These are phyloP conservation scores for Monosporascus sp. DNA, from an alignment of 2,329 filamentous ascomycete species.

Conservation along the genomic window DNA sequence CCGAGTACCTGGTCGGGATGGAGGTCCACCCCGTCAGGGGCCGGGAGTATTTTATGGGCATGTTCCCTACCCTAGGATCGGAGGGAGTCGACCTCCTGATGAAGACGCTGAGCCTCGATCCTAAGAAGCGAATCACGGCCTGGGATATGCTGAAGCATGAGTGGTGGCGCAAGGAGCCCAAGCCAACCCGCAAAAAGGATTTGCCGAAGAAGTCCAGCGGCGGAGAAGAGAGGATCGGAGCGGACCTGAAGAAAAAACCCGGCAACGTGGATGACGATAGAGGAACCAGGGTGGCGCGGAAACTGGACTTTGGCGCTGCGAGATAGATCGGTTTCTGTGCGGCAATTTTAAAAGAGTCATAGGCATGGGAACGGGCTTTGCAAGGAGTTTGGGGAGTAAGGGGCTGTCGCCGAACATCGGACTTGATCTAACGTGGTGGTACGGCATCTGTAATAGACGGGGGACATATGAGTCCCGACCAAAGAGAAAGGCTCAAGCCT, in stretches of 20 bases:
- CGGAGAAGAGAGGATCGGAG: slow-evolving; percentile 64
- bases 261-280: slow-evolving; percentile 66
- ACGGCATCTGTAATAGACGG: too few species aligned
- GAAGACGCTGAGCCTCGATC: slow-evolving; percentile 79
- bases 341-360: neutral
- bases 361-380: slow-evolving; percentile 14
- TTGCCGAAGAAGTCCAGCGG: slow-evolving; percentile 73
- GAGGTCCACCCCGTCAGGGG: slow-evolving; percentile 56
- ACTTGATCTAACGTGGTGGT: too few species aligned
- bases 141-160: slow-evolving; percentile 71
- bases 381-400: slow-evolving; percentile 5
- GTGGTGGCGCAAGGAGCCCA: slow-evolving; percentile 82
- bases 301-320: slow-evolving; percentile 66
- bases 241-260: slow-evolving; percentile 73
- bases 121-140: slow-evolving; percentile 76
- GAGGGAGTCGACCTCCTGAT: slow-evolving; percentile 85
- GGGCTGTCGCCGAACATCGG: neutral
- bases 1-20: slow-evolving; percentile 70
- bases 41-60: slow-evolving; percentile 66
- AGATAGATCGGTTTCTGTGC: slow-evolving; percentile 23
- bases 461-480: too few species aligned
- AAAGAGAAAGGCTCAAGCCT: neutral
- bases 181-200: slow-evolving; percentile 75
- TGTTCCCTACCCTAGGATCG: slow-evolving; percentile 75
- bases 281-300: slow-evolving; percentile 72